Evolutionary conservation across 257 asterid genomes (phyloP).

Genomic region (Scutellaria barbata): DNA sequence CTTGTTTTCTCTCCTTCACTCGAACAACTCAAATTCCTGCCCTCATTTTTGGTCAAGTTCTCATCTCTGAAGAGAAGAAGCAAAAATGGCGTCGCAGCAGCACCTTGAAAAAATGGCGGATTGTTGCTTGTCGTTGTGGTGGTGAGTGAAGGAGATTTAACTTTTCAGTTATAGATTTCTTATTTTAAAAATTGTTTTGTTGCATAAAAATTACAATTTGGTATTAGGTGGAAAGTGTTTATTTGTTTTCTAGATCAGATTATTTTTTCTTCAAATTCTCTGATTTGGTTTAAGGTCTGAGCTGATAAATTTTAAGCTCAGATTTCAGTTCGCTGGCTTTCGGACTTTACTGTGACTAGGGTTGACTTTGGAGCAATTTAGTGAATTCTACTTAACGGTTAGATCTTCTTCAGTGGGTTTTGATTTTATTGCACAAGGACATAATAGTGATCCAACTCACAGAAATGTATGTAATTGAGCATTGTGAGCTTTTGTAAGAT

Average conservation of each 20-base stretch:
- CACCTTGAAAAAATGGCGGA: constrained; percentile 91
- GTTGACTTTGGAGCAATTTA: constrained; percentile 36
- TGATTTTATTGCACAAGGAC: background rate
- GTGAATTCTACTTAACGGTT: constrained; percentile 2
- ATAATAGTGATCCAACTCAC: background rate
- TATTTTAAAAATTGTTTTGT: background rate
- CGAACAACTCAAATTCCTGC: background rate
- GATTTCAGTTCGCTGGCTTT: constrained; percentile 11
- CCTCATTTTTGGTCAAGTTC: constrained; percentile 2
- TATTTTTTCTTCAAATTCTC: background rate
- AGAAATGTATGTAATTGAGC: constrained; percentile 1
- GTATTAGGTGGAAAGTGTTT: background rate
- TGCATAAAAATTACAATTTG: constrained; percentile 30
- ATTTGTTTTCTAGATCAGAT: constrained; percentile 32
- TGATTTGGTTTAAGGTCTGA: background rate
- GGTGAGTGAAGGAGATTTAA: constrained; percentile 54
- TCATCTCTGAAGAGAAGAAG: constrained; percentile 16
- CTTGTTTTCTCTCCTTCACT: background rate
- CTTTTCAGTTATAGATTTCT: constrained; percentile 1
- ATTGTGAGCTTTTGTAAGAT: constrained; percentile 3
- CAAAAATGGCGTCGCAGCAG: constrained; percentile 71
- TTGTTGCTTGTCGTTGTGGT: constrained; percentile 91
- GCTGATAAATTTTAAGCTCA: constrained; percentile 18
- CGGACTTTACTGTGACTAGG: constrained; percentile 29
- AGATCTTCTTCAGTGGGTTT: background rate